phyloP scores from a whole-genome alignment of 495 filamentous ascomycete genomes.

The Paragyromitra xinjiangensis region DNA sequence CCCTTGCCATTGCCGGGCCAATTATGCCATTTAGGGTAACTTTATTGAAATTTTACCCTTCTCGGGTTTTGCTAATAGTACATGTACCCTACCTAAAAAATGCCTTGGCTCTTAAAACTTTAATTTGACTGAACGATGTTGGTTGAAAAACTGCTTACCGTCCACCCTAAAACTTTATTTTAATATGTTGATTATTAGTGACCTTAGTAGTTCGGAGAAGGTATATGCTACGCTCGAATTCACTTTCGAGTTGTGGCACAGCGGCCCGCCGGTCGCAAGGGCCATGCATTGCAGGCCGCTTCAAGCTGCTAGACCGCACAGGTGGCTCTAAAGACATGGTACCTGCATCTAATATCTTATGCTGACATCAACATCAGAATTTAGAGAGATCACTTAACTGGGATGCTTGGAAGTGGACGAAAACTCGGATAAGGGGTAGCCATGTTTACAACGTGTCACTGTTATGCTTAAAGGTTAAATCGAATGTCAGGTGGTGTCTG shows the following conservation, averaged over 20 bases:
- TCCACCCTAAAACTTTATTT: background rate
- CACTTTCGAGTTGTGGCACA: background rate
- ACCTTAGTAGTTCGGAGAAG: background rate
- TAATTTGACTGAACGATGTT: background rate
- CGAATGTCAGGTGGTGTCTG: background rate
- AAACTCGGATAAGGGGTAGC: background rate
- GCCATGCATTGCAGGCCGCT: background rate
- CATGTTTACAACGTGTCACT: background rate
- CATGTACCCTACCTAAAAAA: background rate
- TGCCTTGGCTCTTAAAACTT: background rate
- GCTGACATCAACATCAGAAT: background rate
- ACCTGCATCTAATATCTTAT: background rate
- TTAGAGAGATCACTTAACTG: background rate
- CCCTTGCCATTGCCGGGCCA: too few species aligned
- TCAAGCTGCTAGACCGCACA: background rate
- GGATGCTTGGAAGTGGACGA: background rate
- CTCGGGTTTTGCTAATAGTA: background rate
- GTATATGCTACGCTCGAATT: background rate
- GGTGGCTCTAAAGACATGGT: background rate
- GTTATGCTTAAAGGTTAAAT: background rate
- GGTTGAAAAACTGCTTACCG: background rate
- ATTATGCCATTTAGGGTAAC: too few species aligned
- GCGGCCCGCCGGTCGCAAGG: constrained; percentile 12
- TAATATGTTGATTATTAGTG: background rate
- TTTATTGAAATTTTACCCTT: too few species aligned